These are phyloP conservation scores for Jasminum sambac DNA, from an alignment of 257 asterid genomes.

Conservation along the genomic window DNA sequence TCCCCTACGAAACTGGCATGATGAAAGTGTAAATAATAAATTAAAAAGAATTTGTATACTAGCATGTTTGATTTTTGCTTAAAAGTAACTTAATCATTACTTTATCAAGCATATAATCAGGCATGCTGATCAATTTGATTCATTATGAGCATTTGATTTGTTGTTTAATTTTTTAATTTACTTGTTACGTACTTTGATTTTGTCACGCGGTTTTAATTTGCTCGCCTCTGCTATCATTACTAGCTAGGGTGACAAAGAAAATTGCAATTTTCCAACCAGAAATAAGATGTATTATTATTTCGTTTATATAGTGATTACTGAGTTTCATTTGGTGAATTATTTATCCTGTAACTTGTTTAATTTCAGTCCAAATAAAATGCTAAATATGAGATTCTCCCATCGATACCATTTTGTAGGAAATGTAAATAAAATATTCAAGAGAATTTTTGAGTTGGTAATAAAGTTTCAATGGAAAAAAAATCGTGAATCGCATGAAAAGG, in stretches of 20 bases:
- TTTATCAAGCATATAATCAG: not conserved
- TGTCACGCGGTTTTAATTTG: not conserved
- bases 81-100: too few species aligned
- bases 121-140: not conserved
- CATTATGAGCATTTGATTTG: not conserved
- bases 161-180: not conserved
- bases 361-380: too few species aligned
- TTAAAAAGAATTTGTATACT: not conserved
- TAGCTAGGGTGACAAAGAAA: not conserved
- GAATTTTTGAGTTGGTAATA: too few species aligned
- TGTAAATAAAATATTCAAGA: too few species aligned
- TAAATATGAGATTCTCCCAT: too few species aligned
- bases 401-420: too few species aligned
- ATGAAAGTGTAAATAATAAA: constrained; percentile 16
- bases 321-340: not conserved
- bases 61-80: not conserved
- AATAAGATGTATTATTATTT: not conserved
- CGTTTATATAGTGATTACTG: not conserved
- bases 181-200: not conserved
- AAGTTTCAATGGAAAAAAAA: too few species aligned
- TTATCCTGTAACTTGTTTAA: too few species aligned
- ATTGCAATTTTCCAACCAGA: not conserved
- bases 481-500: too few species aligned
- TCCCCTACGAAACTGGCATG: constrained; percentile 53
- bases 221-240: not conserved